A percentile compares a stretch with the other conserved stretches of the same genome.
Conservation (phyloP, 345 rosid species). For the Gossypium ekmanianum region DNA sequence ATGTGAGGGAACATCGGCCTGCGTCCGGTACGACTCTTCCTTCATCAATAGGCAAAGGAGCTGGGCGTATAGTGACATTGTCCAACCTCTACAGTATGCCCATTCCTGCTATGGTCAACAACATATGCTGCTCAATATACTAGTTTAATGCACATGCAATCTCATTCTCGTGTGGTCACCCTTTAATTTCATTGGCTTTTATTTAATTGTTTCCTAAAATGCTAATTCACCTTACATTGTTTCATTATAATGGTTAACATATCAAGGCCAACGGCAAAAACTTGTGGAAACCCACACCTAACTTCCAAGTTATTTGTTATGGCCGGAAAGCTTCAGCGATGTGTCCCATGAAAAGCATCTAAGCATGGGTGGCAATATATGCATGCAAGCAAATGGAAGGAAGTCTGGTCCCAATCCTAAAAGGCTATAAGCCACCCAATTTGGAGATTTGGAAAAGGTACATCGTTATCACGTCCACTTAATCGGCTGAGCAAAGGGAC, state of each 20-base stretch:
- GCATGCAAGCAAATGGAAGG: neutral
- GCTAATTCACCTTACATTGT: neutral
- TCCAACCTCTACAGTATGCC: neutral
- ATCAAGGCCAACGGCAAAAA: no score
- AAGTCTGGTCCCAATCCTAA: conserved; percentile 10
- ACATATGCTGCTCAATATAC: neutral
- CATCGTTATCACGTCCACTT: conserved; percentile 24
- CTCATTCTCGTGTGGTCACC: neutral
- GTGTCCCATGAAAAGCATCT: neutral
- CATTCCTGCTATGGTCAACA: neutral
- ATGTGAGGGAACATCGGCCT: neutral
- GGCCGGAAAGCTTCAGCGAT: no score
- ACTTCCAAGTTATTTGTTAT: no score
- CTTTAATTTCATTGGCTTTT: neutral
- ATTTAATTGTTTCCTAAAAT: neutral
- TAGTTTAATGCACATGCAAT: neutral
- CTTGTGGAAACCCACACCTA: no score
- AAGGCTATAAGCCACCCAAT: conserved; percentile 27
- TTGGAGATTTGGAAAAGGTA: conserved; percentile 15
- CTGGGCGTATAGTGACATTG: neutral
- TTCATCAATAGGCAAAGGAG: neutral
- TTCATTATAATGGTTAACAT: no score
- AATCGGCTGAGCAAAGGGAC: conserved; percentile 15
- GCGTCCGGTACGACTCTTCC: neutral
- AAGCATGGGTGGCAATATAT: conserved; percentile 5